These are phyloP conservation scores for Geotrichum ghanense DNA, from an alignment of 805 yeast species.

Conservation along the genomic window DNA sequence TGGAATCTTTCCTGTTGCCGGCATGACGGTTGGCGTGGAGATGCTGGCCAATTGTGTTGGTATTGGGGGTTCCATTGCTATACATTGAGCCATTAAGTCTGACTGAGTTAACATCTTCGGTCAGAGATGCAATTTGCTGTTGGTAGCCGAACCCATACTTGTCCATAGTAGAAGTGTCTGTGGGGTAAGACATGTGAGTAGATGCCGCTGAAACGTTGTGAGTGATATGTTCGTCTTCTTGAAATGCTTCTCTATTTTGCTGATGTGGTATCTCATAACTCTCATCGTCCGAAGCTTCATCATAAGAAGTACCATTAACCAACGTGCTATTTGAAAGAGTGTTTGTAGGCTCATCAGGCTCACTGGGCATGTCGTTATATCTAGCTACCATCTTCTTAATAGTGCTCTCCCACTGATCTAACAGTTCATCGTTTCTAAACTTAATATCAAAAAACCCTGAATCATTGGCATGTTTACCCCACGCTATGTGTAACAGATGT, in stretches of 20 bases:
- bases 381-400: conserved; percentile 19
- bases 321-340: conserved; percentile 3
- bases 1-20: background rate
- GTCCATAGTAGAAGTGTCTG: background rate
- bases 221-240: background rate
- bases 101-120: background rate
- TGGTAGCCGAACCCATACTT: conserved; percentile 1
- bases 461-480: conserved; percentile 56
- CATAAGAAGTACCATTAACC: conserved; percentile 12
- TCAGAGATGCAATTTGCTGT: conserved; percentile 2
- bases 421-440: conserved; percentile 71
- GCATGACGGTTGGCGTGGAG: background rate
- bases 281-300: conserved; percentile 6
- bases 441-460: conserved; percentile 69
- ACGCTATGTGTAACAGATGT: conserved; percentile 22
- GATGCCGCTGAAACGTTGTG: background rate
- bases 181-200: background rate
- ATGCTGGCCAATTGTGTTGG: background rate
- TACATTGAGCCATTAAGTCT: too few relatives aligned
- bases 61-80: background rate
- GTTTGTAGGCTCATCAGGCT: conserved; percentile 9
- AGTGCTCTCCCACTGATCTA: conserved; percentile 63
- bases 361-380: conserved; percentile 12
- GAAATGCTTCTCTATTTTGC: conserved; percentile 1
- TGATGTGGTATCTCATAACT: background rate